Evolutionary conservation across 2,329 filamentous ascomycete species (phyloP), one percentile per base, ranked within the genome.

Genomic region (Emmonsiellopsis sp.): DNA sequence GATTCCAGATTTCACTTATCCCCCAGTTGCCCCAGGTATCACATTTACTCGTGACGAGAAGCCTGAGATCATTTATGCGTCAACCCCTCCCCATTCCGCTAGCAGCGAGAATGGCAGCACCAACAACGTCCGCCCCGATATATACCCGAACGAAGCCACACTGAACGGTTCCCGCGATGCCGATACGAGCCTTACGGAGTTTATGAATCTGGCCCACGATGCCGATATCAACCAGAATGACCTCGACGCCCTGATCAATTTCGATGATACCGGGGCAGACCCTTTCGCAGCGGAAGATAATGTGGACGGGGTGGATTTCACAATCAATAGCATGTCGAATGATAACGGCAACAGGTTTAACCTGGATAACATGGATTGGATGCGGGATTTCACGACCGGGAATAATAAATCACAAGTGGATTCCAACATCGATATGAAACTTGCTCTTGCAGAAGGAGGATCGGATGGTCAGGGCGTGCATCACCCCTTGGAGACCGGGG

Each of bases 161-260:
- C 3, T 46, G 9, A 31, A n/a, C 21, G 33, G 42, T 33, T 3
- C 40, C 11, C 34, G 36, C 6, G 17, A 49, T 43, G 55, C 64
- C 2, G 67, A 72, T 34, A 55, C 71, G 54, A 71, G 65, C 49
- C 60, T 74, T 3, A 69, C 65, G 42, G 65, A 72, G 48, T 62
- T 73, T 34, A 73, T 72, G 65, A 69, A 71, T 54, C 57, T 74
- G 31, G 71, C 71, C 32, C 72, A 73, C 49, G 71, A 72, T 47
- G 70, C 68, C 5, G 71, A 74, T 53, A 70, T 72, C 21, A 73
- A 67, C 2, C 69, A 73, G 52, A 71, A 73, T 49, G 72, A 74
- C 52, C 71, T 75, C 32, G 73, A 75, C 52, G 70, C 71, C 0
- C 56, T 75, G 52, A 72, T 75, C 57, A 74, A 74, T 53, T 71